These are phyloP conservation scores for Alternaria alternata DNA, from an alignment of 2,329 filamentous ascomycete species.

Conservation along the genomic window DNA sequence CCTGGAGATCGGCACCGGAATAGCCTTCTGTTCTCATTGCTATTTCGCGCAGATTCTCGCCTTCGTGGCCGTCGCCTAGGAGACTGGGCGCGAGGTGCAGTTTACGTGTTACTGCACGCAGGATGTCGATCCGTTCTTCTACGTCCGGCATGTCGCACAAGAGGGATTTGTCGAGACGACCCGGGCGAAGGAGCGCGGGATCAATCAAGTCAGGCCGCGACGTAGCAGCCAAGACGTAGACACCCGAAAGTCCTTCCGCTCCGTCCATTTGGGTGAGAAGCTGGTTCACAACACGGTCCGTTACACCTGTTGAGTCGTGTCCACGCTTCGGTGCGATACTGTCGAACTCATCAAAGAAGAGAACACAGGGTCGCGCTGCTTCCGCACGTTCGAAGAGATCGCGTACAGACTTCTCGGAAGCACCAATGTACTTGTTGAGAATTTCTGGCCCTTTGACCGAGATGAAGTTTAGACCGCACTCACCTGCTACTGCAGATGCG, in stretches of 20 bases:
- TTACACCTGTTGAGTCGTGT: slow-evolving; percentile 97
- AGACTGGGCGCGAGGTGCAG: slow-evolving; percentile 76
- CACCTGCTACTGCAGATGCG: slow-evolving; percentile 94
- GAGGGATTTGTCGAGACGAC: slow-evolving; percentile 90
- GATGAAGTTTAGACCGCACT: slow-evolving; percentile 98
- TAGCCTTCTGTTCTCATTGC: slow-evolving; percentile 85
- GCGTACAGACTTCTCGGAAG: slow-evolving; percentile 93
- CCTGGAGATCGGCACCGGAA: slow-evolving; percentile 92
- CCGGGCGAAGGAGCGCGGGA: slow-evolving; percentile 88
- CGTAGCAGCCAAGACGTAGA: slow-evolving; percentile 95
- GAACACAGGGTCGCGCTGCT: slow-evolving; percentile 88
- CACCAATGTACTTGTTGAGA: slow-evolving; percentile 98
- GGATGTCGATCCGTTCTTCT: slow-evolving; percentile 86
- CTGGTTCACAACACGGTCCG: slow-evolving; percentile 97
- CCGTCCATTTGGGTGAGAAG: slow-evolving; percentile 99
- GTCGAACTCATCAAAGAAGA: slow-evolving; percentile 99
- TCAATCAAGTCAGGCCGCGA: slow-evolving; percentile 94
- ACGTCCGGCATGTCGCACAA: slow-evolving; percentile 86
- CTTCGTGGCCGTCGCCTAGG: slow-evolving; percentile 50
- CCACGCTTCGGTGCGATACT: slow-evolving; percentile 96
- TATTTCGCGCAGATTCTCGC: slow-evolving; percentile 69
- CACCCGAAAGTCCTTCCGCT: slow-evolving; percentile 90
- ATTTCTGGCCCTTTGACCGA: slow-evolving; percentile 98
- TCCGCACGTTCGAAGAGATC: slow-evolving; percentile 93
- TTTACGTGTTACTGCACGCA: slow-evolving; percentile 82